Conservation (phyloP, 495 filamentous ascomycete species). For the Symbiotaphrina buchneri region DNA sequence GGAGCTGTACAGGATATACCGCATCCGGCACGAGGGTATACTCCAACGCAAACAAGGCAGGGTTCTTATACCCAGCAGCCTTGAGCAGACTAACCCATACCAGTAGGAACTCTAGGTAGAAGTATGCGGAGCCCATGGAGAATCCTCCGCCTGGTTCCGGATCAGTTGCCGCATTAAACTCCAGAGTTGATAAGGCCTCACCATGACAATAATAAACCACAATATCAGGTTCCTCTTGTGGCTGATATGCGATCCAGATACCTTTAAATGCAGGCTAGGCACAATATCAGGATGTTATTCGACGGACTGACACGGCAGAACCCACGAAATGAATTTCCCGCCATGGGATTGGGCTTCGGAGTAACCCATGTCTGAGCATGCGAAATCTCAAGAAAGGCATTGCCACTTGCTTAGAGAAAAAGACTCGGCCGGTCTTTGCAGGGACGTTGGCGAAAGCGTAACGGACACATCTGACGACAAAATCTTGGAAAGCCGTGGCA, state of each 20-base stretch:
- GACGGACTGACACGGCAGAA: slow-evolving; percentile 8
- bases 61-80: slow-evolving; percentile 37
- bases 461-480: slow-evolving; percentile 49
- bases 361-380: slow-evolving; percentile 44
- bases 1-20: slow-evolving; percentile 41
- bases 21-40: slow-evolving; percentile 60
- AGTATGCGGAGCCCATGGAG: slow-evolving; percentile 52
- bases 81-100: slow-evolving; percentile 35
- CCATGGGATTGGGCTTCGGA: slow-evolving; percentile 36
- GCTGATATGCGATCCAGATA: slow-evolving; percentile 34
- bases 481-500: slow-evolving; percentile 46
- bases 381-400: slow-evolving; percentile 52
- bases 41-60: slow-evolving; percentile 55
- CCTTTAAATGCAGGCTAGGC: slow-evolving; percentile 23
- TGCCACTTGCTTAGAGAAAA: slow-evolving; percentile 50
- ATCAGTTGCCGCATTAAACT: background rate
- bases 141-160: slow-evolving; percentile 38
- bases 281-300: slow-evolving; percentile 2
- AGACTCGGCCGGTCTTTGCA: slow-evolving; percentile 39
- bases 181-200: slow-evolving; percentile 7
- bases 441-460: slow-evolving; percentile 54
- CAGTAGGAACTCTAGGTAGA: slow-evolving; percentile 62
- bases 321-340: slow-evolving; percentile 28
- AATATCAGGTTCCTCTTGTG: slow-evolving; percentile 32
- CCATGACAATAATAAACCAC: slow-evolving; percentile 57